Conservation (phyloP, 768 basidiomycete species). For the Hygrophorus pudorinus region DNA sequence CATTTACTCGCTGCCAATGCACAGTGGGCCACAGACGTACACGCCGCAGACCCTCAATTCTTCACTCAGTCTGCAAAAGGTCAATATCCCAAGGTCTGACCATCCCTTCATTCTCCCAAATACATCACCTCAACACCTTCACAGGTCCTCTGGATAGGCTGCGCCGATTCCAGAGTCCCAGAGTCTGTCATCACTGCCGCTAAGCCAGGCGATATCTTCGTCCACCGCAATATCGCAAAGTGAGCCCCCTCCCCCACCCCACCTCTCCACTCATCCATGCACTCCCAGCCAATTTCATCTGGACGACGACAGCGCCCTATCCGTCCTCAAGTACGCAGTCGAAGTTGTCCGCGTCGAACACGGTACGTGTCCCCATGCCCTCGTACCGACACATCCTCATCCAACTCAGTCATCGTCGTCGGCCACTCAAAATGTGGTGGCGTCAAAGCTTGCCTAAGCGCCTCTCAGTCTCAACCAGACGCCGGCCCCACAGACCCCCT, state of each 20-base stretch:
- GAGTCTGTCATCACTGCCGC: slow-evolving; percentile 46
- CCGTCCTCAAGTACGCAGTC: slow-evolving; percentile 53
- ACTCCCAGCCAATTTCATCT: slow-evolving; percentile 44
- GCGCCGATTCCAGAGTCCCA: slow-evolving; percentile 59
- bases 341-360: slow-evolving; percentile 47
- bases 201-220: slow-evolving; percentile 55
- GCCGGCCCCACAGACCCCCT: slow-evolving; percentile 25
- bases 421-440: slow-evolving; percentile 69
- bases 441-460: slow-evolving; percentile 28
- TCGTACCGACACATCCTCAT: not conserved
- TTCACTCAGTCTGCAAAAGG: slow-evolving; percentile 38
- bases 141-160: slow-evolving; percentile 49
- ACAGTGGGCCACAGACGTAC: slow-evolving; percentile 44
- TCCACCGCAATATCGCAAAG: slow-evolving; percentile 66
- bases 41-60: slow-evolving; percentile 36
- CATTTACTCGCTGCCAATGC: slow-evolving; percentile 26
- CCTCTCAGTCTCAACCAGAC: slow-evolving; percentile 13
- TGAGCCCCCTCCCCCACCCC: slow-evolving; percentile 18
- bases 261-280: not conserved
- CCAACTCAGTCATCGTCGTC: slow-evolving; percentile 39
- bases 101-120: not conserved
- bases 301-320: slow-evolving; percentile 46
- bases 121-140: not conserved
- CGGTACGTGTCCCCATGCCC: slow-evolving; percentile 26
- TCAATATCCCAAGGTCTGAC: slow-evolving; percentile 38